phyloP scores from a whole-genome alignment of 495 filamentous ascomycete genomes.

The Podospora comata region DNA sequence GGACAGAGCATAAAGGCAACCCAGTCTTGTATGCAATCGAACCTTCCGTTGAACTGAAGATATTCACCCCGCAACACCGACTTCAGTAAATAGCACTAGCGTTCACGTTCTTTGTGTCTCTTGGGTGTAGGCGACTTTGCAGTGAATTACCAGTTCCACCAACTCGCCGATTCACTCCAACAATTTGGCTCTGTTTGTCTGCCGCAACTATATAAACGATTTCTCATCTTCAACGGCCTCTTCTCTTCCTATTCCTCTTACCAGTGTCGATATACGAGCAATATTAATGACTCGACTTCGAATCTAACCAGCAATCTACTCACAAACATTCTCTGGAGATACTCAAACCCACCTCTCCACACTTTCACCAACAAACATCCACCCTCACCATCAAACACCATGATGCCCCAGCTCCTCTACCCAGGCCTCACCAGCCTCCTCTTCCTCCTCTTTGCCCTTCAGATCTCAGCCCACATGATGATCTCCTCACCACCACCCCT shows the following conservation, averaged over 20 bases:
- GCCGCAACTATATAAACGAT: background rate
- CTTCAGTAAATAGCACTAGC: background rate
- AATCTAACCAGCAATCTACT: no score
- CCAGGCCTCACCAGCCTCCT: background rate
- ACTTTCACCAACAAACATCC: background rate
- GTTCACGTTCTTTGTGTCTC: background rate
- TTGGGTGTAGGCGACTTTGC: background rate
- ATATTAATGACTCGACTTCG: background rate
- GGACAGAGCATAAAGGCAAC: background rate
- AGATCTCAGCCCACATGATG: slow-evolving; percentile 48
- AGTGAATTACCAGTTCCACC: background rate
- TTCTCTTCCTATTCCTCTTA: background rate
- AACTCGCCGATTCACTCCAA: background rate
- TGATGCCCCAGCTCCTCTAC: background rate
- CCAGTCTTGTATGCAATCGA: background rate
- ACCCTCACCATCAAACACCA: background rate
- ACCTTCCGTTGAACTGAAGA: background rate
- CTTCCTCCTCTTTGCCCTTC: background rate
- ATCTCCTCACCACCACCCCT: slow-evolving; percentile 53
- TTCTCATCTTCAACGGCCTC: background rate
- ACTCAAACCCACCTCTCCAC: background rate
- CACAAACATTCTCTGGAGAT: background rate
- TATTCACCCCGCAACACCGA: background rate
- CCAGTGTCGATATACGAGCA: background rate
- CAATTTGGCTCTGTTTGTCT: background rate